phyloP scores from a whole-genome alignment of 169 alveolate genomes.

The Plasmodium billcollinsi region DNA sequence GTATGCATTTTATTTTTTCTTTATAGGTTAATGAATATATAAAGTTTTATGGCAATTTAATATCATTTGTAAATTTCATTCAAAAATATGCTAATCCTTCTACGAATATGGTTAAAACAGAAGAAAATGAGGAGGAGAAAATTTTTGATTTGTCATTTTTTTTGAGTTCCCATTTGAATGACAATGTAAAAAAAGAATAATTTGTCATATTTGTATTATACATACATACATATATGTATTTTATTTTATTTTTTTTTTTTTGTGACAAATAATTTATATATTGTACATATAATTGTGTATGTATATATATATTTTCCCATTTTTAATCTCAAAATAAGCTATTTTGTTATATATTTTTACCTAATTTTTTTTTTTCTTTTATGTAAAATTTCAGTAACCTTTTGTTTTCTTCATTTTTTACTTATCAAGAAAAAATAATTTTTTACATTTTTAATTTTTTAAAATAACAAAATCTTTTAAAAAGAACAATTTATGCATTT shows the following conservation, averaged over 20 bases:
- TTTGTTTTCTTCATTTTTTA: too few relatives aligned
- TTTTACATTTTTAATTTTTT: too few relatives aligned
- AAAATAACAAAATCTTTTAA: too few relatives aligned
- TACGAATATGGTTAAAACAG: constrained; percentile 40
- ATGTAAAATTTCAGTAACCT: too few relatives aligned
- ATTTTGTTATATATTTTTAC: too few relatives aligned
- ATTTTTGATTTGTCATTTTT: constrained; percentile 58
- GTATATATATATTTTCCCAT: neutral
- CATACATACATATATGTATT: too few relatives aligned
- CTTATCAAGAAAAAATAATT: too few relatives aligned
- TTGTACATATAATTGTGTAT: neutral
- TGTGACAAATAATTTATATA: neutral
- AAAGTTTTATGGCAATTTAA: constrained; percentile 66
- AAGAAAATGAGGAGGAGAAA: constrained; percentile 33
- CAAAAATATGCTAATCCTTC: constrained; percentile 39
- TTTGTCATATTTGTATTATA: neutral
- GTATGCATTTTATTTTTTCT: neutral
- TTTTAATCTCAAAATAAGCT: too few relatives aligned
- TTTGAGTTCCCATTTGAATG: constrained; percentile 35
- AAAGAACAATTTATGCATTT: too few relatives aligned
- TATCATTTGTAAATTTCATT: constrained; percentile 69
- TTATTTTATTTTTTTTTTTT: neutral
- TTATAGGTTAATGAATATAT: constrained; percentile 60
- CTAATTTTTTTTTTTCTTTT: too few relatives aligned
- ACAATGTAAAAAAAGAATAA: constrained; percentile 48